Evolutionary conservation across 2,329 filamentous ascomycete species (phyloP).

Genomic region (Sporothrix luriei): DNA sequence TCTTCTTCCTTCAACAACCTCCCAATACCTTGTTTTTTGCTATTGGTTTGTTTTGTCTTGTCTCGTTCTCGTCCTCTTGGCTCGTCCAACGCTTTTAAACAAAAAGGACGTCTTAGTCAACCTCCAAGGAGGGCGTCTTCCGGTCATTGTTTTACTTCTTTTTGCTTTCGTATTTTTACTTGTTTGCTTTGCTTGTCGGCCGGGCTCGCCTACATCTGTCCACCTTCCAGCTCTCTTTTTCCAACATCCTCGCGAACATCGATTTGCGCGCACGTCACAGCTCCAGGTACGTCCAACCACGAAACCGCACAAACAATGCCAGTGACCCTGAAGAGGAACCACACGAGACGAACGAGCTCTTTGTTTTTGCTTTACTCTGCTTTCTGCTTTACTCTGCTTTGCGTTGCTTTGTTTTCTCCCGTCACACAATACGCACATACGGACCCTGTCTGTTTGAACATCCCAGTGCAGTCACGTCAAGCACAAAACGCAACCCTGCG

Average conservation of each 20-base stretch:
- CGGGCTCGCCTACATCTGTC: not conserved
- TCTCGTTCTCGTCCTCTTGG: conserved; percentile 4
- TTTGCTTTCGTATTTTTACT: not conserved
- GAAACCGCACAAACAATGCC: not conserved
- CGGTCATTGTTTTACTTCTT: not conserved
- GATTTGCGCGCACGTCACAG: not conserved
- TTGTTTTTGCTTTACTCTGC: not conserved
- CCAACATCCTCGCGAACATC: not conserved
- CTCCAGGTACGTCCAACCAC: not conserved
- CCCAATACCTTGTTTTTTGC: not conserved
- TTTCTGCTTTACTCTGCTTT: not conserved
- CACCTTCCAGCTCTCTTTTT: not conserved
- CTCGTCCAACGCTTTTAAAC: not conserved
- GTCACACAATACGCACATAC: not conserved
- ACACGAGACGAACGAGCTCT: not conserved
- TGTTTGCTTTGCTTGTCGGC: conserved; percentile 7
- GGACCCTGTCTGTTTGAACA: not conserved
- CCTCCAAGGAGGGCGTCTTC: not conserved
- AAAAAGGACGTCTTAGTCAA: too few relatives aligned
- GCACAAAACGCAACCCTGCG: not conserved
- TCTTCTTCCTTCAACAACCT: conserved; percentile 1
- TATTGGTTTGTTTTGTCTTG: conserved; percentile 16
- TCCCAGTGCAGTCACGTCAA: conserved; percentile 10
- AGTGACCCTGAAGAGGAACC: conserved; percentile 13
- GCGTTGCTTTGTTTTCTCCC: not conserved